These are phyloP conservation scores for Pyrus betulifolia DNA, from an alignment of 306 rosid species.

Conservation along the genomic window DNA sequence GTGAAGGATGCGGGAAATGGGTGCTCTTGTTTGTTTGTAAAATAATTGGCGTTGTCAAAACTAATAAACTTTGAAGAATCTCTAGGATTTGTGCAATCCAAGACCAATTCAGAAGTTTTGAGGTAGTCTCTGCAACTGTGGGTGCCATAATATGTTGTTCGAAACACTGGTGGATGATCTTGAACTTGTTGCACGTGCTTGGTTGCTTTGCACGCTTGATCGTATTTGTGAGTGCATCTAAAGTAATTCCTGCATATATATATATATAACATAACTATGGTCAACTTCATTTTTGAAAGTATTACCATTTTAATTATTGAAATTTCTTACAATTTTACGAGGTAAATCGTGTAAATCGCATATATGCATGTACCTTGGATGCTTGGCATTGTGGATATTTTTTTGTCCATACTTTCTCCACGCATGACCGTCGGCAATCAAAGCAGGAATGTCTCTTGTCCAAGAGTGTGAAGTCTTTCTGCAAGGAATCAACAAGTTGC, in stretches of 20 bases:
- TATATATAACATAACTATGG: neutral
- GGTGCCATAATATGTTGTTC: conserved; percentile 42
- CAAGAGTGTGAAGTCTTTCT: conserved; percentile 38
- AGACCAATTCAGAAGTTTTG: conserved; percentile 33
- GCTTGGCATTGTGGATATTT: conserved; percentile 25
- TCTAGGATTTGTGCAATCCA: conserved; percentile 23
- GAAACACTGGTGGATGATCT: conserved; percentile 37
- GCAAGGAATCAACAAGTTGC: neutral
- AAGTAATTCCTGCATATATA: conserved; percentile 48
- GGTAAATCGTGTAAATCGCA: neutral
- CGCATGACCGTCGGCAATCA: conserved; percentile 48
- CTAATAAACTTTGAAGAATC: conserved; percentile 28
- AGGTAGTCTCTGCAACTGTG: conserved; percentile 46
- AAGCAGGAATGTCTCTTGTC: conserved; percentile 33
- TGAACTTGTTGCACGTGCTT: conserved; percentile 66
- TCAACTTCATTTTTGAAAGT: neutral
- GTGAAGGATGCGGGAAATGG: conserved; percentile 12
- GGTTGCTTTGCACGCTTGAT: conserved; percentile 59
- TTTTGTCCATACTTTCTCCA: conserved; percentile 90
- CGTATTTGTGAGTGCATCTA: conserved; percentile 69
- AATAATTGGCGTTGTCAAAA: conserved; percentile 20
- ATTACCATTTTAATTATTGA: neutral
- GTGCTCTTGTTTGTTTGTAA: neutral
- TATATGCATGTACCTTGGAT: conserved; percentile 35
- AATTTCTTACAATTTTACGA: neutral